phyloP scores from a whole-genome alignment of 192 early-diverging fungal species.

The Umbelopsis vinacea region DNA sequence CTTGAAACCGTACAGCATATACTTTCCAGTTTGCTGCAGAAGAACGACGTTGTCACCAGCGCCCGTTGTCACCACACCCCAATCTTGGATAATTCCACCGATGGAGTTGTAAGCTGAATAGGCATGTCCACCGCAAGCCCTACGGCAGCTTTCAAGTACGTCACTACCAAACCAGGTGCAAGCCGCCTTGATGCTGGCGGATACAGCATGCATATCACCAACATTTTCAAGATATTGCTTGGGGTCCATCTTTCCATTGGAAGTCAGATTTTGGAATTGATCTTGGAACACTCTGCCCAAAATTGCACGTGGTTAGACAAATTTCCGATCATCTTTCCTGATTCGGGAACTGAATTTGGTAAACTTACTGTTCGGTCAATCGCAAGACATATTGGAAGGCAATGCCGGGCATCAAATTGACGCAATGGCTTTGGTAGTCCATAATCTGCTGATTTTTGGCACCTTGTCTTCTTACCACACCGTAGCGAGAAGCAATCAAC shows the following conservation, averaged over 20 bases:
- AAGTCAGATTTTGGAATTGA: conserved; percentile 40
- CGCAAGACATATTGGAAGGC: conserved; percentile 55
- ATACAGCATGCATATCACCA: conserved; percentile 60
- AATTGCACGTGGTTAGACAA: no score
- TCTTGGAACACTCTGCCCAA: conserved; percentile 16
- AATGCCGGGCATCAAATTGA: conserved; percentile 59
- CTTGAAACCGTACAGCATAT: conserved; percentile 39
- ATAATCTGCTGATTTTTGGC: conserved; percentile 65
- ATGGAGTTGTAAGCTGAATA: conserved; percentile 72
- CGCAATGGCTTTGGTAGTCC: conserved; percentile 69
- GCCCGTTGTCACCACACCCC: conserved; percentile 65
- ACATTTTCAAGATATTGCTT: conserved; percentile 49
- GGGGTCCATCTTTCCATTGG: conserved; percentile 51
- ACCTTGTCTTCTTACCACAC: conserved; percentile 65
- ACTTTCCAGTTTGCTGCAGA: conserved; percentile 55
- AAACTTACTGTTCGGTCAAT: conserved; percentile 38
- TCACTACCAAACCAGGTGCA: conserved; percentile 56
- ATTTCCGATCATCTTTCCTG: no score
- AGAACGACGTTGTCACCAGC: conserved; percentile 55
- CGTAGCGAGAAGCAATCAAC: conserved; percentile 64
- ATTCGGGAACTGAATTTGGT: no score
- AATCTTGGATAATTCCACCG: conserved; percentile 60
- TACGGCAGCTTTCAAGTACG: conserved; percentile 53
- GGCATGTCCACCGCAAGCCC: conserved; percentile 67
- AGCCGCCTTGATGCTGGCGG: conserved; percentile 58